These are phyloP conservation scores for Phalaenopsis equestris DNA, from an alignment of 106 monocot species.

Conservation along the genomic window DNA sequence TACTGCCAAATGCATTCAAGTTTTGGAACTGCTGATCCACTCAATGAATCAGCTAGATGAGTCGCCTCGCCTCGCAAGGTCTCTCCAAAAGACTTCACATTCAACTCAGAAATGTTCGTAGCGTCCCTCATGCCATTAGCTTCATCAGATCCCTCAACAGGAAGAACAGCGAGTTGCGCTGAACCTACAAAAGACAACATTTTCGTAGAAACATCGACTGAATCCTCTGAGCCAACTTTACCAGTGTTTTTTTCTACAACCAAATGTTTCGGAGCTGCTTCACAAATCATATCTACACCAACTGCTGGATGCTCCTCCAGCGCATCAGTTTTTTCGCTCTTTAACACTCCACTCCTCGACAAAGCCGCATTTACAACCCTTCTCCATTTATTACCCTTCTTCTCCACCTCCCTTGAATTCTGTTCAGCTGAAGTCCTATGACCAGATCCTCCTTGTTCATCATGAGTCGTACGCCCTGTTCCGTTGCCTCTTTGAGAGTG, in stretches of 20 bases:
- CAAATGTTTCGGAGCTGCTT: background rate
- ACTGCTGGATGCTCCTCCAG: background rate
- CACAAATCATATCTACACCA: constrained; percentile 3
- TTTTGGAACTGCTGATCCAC: constrained; percentile 4
- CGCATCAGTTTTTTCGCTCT: background rate
- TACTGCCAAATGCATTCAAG: constrained; percentile 12
- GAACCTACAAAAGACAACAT: background rate
- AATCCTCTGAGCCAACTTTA: background rate
- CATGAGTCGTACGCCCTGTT: constrained; percentile 52
- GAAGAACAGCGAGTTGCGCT: background rate
- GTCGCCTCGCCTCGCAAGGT: background rate
- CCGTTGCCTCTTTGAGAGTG: constrained; percentile 71
- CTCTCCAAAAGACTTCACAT: background rate
- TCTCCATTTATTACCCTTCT: constrained; percentile 33
- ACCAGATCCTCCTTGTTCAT: constrained; percentile 41
- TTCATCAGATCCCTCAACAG: background rate
- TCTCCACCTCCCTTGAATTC: constrained; percentile 28
- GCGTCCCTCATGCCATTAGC: background rate
- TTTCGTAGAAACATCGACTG: background rate
- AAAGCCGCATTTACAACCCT: constrained; percentile 6
- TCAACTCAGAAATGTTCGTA: constrained; percentile 3
- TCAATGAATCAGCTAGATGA: background rate
- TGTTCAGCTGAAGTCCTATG: constrained; percentile 45
- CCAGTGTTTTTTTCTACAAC: constrained; percentile 1
- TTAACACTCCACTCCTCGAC: constrained; percentile 2